Evolutionary conservation across 306 rosid species (phyloP), one percentile per base, ranked within the genome.

Genomic region (Morella rubra): DNA sequence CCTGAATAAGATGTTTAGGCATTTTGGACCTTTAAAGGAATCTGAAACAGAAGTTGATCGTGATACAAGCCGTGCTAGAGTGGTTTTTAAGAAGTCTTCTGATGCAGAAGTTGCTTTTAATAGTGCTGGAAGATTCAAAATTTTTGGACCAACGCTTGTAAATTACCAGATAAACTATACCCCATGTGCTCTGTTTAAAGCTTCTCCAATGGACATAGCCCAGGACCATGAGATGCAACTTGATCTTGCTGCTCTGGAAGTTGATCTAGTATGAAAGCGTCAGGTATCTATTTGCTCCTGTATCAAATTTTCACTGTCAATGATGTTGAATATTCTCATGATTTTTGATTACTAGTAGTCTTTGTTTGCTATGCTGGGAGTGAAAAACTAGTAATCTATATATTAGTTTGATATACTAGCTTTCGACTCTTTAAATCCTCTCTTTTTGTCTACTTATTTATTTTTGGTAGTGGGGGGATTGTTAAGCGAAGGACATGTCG

Each of bases 1-100:
- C 82, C 86, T 95, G 78, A 95, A 90, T 78, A 95, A 75, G 81
- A 92, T 88, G 93, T 95, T 95, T 84, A 88, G 81, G 90, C 92
- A 90, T 44, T 95, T 95, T 86, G 98, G 98, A 76, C 93, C 97
- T n/a, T 79, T 95, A 13, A 89, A 84, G 85, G 96, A 90, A 82
- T 84, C 87, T 66, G 97, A 95, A 84, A 95, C 98, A 65, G 98
- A 92, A 84, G 97, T 95, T 55, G 97, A 92, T 81, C 85, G 91
- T 47, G 85, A 90, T 78, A 89, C 90, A 75, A 86, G 97, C 74
- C 96, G 97, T 72, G 98, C 98, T 11, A 89, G 97, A 85, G 98
- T 95, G 76, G 89, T 95, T 76, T 95, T 92, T 67, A 95, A 92
- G 82, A 90, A 80, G 81, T 76, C 86, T 79, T 72, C 86, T 60